Evolutionary conservation across 164 flowering plant species (phyloP).

Genomic region (Liquidambar formosana): DNA sequence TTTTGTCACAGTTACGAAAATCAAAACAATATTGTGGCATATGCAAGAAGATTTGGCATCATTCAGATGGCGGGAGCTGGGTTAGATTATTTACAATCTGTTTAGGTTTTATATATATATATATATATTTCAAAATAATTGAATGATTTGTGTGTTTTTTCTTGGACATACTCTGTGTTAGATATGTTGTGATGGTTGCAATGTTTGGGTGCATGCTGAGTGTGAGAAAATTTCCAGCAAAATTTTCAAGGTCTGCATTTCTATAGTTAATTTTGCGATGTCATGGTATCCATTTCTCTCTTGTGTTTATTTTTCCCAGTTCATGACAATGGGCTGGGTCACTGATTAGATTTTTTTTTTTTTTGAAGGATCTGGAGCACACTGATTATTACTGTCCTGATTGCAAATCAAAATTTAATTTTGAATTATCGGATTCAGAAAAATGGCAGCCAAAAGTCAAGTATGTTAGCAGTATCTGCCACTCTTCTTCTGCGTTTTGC

Average conservation of each 20-base stretch:
- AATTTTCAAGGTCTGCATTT: conserved; percentile 42
- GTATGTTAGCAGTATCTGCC: conserved; percentile 28
- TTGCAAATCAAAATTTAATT: conserved; percentile 40
- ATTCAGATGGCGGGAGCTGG: conserved; percentile 88
- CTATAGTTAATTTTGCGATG: background rate
- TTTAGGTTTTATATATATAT: background rate
- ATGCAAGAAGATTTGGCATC: conserved; percentile 93
- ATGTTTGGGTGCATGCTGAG: conserved; percentile 77
- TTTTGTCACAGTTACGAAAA: conserved; percentile 55
- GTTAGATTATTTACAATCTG: conserved; percentile 43
- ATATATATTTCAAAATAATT: background rate
- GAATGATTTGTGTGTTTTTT: background rate
- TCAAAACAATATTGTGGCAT: conserved; percentile 93
- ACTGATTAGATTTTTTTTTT: conserved; percentile 13
- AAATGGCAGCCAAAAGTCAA: conserved; percentile 33
- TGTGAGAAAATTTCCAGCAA: conserved; percentile 52
- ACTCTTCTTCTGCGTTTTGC: background rate
- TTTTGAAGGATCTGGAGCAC: conserved; percentile 47
- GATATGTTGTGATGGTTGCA: conserved; percentile 73
- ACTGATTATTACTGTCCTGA: conserved; percentile 63
- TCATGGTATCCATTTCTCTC: conserved; percentile 5
- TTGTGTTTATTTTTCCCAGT: conserved; percentile 6
- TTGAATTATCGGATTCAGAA: conserved; percentile 19
- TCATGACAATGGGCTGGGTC: background rate
- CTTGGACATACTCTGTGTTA: conserved; percentile 14